Evolutionary conservation across 2,329 filamentous ascomycete genomes (phyloP).

Genomic region (Colletotrichum sp.): DNA sequence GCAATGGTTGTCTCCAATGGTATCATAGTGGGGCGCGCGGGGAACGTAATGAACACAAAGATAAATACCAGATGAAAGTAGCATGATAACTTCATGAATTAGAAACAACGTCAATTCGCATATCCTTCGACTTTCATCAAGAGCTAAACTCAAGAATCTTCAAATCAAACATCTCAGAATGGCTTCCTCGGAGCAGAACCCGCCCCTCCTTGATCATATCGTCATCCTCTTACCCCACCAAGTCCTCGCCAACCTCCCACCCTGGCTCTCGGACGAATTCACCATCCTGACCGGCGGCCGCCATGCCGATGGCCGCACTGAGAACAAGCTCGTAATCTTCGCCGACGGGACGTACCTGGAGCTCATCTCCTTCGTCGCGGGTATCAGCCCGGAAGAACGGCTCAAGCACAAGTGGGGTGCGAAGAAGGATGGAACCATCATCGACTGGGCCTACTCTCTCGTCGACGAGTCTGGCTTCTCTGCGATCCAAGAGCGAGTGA

Average conservation of each 20-base stretch:
- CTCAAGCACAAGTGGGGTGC: slow-evolving; percentile 63
- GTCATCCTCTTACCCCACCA: slow-evolving; percentile 64
- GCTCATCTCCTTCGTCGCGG: slow-evolving; percentile 62
- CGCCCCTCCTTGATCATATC: slow-evolving; percentile 63
- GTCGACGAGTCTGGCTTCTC: slow-evolving; percentile 37
- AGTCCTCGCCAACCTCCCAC: slow-evolving; percentile 50
- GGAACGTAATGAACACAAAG: not conserved
- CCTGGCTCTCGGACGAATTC: slow-evolving; percentile 58
- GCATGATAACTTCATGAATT: not conserved
- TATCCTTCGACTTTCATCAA: not conserved
- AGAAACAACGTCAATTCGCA: not conserved
- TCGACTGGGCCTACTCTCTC: slow-evolving; percentile 67
- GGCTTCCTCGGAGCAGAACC: not conserved
- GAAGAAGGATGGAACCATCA: slow-evolving; percentile 50
- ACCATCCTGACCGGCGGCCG: slow-evolving; percentile 63
- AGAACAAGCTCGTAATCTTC: slow-evolving; percentile 68
- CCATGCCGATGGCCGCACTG: slow-evolving; percentile 65
- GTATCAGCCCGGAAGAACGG: slow-evolving; percentile 37
- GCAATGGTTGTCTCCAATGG: slow-evolving; percentile 9
- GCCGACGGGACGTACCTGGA: slow-evolving; percentile 71
- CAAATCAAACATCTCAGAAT: not conserved
- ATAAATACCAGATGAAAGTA: not conserved
- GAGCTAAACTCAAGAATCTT: not conserved
- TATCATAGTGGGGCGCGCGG: slow-evolving; percentile 21
- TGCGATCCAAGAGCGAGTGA: slow-evolving; percentile 40